These are phyloP conservation scores for Cladorrhinum sp. DNA, from an alignment of 2,329 filamentous ascomycete species.

Conservation along the genomic window DNA sequence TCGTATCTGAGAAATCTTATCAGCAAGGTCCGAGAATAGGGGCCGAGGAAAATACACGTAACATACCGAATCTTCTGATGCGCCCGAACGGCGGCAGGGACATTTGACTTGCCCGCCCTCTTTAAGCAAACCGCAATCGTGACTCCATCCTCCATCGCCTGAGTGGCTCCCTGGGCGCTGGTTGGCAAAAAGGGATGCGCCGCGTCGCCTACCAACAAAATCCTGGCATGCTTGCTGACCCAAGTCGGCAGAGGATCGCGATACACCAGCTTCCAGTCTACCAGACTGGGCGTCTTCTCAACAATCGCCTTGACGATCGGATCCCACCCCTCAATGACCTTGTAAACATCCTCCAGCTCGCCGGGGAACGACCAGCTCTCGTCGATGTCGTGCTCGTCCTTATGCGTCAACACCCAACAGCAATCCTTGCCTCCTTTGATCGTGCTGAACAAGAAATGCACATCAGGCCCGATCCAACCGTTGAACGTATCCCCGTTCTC, in stretches of 20 bases:
- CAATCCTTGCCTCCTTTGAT: constrained; percentile 55
- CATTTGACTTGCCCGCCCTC: constrained; percentile 35
- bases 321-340: constrained; percentile 52
- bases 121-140: constrained; percentile 45
- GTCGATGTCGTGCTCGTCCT: constrained; percentile 51
- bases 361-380: constrained; percentile 55
- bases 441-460: constrained; percentile 56
- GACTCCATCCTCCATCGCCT: constrained; percentile 50
- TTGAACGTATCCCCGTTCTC: constrained; percentile 57
- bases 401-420: constrained; percentile 58
- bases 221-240: constrained; percentile 43
- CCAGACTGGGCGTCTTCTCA: constrained; percentile 42
- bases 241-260: constrained; percentile 49
- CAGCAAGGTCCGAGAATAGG: neutral
- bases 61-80: constrained; percentile 43
- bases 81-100: constrained; percentile 40
- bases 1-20: constrained; percentile 36
- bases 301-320: constrained; percentile 47
- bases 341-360: constrained; percentile 49
- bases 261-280: constrained; percentile 52
- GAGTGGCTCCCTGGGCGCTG: constrained; percentile 46
- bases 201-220: constrained; percentile 47
- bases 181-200: constrained; percentile 51
- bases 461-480: constrained; percentile 56
- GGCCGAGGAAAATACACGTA: neutral